Evolutionary conservation across 225 moss, liverwort and hornwort species (phyloP), one percentile per base, ranked within the genome.

Genomic region (Bryum argenteum): DNA sequence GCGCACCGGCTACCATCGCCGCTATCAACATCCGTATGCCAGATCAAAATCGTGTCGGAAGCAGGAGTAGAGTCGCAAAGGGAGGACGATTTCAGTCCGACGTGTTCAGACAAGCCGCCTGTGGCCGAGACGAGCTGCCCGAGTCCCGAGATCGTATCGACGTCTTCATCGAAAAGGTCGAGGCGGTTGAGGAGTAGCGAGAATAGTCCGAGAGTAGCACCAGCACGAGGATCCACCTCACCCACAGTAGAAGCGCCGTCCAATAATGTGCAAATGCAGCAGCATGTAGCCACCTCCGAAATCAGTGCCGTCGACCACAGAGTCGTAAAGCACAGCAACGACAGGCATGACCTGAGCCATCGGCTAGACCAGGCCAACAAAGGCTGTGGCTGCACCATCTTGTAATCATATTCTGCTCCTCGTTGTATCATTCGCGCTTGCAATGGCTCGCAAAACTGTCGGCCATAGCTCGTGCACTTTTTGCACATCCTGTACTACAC

Each of bases 321-420:
- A 48, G 48, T 62, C 59, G 72, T 9, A 38, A 72, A 64, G 79
- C 63, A 39, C 10, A 14, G 24, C 43, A 69, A 1, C 3, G 75
- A 79, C 23, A 65, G 64, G 37, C 69, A 77, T 1, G 54, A 59
- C 15, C 72, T 82, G 2, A 75, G 50, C 24, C 15, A 72, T 9
- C 18, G 47, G 38, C 67, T 79, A 1, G 72, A 79, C 45, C 79
- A 75, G 20, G 79, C 72, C 28, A 82, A 75, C 75, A 79, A 75
- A 82, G 82, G 82, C 8, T 82, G 82, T 64, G 79, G 82, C 0
- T 82, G 82, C 75, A 79, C 58, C 58, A 82, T 82, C 72, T 68
- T 82, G 82, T 82, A 79, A 82, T 58, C 18, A 69, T 72, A 53
- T 17, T 42, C 37, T 38, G 20, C 4, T 16, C 28, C 17, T 18